These are phyloP conservation scores for Populus tremula DNA, from an alignment of 345 rosid species.

Conservation along the genomic window DNA sequence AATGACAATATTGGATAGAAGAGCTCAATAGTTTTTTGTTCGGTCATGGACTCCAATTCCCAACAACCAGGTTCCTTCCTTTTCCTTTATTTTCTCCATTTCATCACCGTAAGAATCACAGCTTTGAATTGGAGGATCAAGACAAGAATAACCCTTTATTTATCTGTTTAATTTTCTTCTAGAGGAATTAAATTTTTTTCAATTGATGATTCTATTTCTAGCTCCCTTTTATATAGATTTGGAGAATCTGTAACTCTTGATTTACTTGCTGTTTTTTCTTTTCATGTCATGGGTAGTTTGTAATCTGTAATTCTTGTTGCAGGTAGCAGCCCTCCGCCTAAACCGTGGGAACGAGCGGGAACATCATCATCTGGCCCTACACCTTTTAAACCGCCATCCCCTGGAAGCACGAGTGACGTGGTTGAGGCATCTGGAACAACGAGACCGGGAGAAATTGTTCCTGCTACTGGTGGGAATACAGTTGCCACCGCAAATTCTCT, in stretches of 20 bases:
- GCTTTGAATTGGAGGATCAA: too few relatives aligned
- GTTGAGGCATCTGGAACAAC: slow-evolving; percentile 98
- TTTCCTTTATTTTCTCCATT: background rate
- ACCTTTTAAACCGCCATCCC: slow-evolving; percentile 87
- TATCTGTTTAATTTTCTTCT: too few relatives aligned
- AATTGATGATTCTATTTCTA: too few relatives aligned
- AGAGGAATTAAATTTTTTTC: too few relatives aligned
- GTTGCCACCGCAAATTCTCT: slow-evolving; percentile 48
- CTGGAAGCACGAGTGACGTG: slow-evolving; percentile 81
- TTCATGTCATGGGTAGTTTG: background rate
- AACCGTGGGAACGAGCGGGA: slow-evolving; percentile 96
- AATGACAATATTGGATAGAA: slow-evolving; percentile 6
- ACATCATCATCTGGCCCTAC: slow-evolving; percentile 59
- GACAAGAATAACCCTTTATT: too few relatives aligned
- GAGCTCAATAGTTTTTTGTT: slow-evolving; percentile 18
- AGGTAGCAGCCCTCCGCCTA: slow-evolving; percentile 65
- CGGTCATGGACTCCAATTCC: slow-evolving; percentile 47
- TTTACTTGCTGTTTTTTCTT: background rate
- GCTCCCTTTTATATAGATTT: background rate
- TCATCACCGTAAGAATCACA: background rate
- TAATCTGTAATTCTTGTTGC: slow-evolving; percentile 6
- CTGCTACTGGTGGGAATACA: slow-evolving; percentile 40
- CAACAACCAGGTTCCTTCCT: slow-evolving; percentile 42
- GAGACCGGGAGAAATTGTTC: slow-evolving; percentile 73
- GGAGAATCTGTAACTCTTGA: background rate